Evolutionary conservation across 2,329 filamentous ascomycete genomes (phyloP).

Genomic region (Clonostachys solani): DNA sequence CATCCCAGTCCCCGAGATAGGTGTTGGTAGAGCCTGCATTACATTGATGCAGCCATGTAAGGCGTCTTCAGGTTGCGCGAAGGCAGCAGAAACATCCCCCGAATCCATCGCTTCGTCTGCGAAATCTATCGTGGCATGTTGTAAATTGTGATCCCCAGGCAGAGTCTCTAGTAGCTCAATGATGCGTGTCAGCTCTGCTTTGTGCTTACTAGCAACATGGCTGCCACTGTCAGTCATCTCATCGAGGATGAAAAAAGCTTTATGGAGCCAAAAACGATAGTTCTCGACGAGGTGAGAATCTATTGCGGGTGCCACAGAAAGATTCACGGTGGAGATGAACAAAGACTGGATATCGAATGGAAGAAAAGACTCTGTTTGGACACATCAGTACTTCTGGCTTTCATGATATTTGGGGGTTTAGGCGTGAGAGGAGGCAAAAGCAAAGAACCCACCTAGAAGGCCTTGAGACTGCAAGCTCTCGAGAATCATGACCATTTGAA

Average conservation of each 20-base stretch:
- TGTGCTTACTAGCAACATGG: slow-evolving; percentile 34
- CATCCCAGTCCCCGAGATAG: too few relatives aligned
- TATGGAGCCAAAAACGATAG: slow-evolving; percentile 6
- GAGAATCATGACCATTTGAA: slow-evolving; percentile 30
- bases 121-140: too few relatives aligned
- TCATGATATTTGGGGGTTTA: too few relatives aligned
- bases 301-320: slow-evolving; percentile 29
- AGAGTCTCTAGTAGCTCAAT: too few relatives aligned
- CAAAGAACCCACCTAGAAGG: slow-evolving; percentile 31
- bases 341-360: slow-evolving; percentile 40
- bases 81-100: too few relatives aligned
- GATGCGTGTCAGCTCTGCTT: slow-evolving; percentile 27
- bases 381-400: too few relatives aligned
- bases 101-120: too few relatives aligned
- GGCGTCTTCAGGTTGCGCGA: too few relatives aligned
- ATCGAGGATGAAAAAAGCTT: slow-evolving; percentile 35
- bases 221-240: slow-evolving; percentile 42
- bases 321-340: slow-evolving; percentile 34
- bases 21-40: too few relatives aligned
- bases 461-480: slow-evolving; percentile 36
- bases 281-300: slow-evolving; percentile 9
- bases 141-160: too few relatives aligned
- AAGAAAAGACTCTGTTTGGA: slow-evolving; percentile 17
- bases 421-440: too few relatives aligned
- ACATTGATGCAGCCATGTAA: too few relatives aligned